These are phyloP conservation scores for Diplodia corticola DNA, from an alignment of 2,329 filamentous ascomycete genomes.

Conservation along the genomic window DNA sequence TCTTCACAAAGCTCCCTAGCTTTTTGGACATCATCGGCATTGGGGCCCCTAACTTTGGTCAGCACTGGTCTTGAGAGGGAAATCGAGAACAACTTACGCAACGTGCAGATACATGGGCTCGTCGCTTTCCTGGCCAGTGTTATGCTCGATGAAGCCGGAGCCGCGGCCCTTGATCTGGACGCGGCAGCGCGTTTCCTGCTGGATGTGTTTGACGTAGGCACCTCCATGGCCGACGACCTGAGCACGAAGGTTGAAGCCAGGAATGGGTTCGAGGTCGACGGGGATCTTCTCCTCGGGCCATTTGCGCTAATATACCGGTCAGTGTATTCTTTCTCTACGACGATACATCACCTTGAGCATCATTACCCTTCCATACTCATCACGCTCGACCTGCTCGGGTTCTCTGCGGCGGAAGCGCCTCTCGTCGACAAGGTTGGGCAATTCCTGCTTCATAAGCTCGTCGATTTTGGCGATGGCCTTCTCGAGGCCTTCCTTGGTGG, in stretches of 20 bases:
- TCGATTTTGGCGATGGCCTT: conserved; percentile 85
- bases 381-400: conserved; percentile 77
- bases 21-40: conserved; percentile 79
- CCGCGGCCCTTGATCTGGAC: conserved; percentile 98
- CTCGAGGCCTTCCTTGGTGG: conserved; percentile 86
- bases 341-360: conserved; percentile 1
- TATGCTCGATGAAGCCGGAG: conserved; percentile 88
- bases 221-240: conserved; percentile 95
- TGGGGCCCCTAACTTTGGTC: conserved; percentile 66
- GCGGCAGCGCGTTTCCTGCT: conserved; percentile 89
- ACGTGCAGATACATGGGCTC: conserved; percentile 97
- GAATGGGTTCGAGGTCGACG: conserved; percentile 85
- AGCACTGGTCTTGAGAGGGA: conserved; percentile 8
- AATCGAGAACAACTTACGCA: conserved; percentile 62
- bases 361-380: conserved; percentile 81
- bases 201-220: conserved; percentile 96
- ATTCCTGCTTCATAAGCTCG: conserved; percentile 92
- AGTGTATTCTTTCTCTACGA: conserved; percentile 26
- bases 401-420: conserved; percentile 85
- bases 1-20: conserved; percentile 89
- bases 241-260: conserved; percentile 92
- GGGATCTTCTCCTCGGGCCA: conserved; percentile 97
- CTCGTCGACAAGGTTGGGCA: conserved; percentile 94
- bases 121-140: conserved; percentile 87
- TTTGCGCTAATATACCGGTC: conserved; percentile 68